phyloP scores from a whole-genome alignment of 1,284 basidiomycete species.

The Fistulinella cinereoalba region DNA sequence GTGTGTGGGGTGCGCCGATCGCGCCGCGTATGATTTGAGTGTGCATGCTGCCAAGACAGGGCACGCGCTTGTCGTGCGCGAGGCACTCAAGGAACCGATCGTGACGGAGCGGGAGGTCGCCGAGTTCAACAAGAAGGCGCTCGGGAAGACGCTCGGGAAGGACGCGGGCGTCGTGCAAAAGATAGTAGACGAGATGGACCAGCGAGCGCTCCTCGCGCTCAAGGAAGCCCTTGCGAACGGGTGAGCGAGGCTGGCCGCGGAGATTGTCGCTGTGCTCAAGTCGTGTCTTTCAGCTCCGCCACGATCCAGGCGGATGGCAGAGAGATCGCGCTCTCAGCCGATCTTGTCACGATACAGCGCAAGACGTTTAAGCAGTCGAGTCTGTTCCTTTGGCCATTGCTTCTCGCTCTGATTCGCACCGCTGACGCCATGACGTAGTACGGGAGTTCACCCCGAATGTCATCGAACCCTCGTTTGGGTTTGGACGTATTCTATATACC shows the following conservation, averaged over 20 bases:
- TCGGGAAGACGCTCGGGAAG: slow-evolving; percentile 90
- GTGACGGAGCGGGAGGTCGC: slow-evolving; percentile 71
- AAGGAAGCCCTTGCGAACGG: slow-evolving; percentile 76
- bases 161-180: slow-evolving; percentile 76
- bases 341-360: slow-evolving; percentile 77
- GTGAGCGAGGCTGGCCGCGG: slow-evolving; percentile 42
- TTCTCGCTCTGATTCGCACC: slow-evolving; percentile 9
- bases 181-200: slow-evolving; percentile 65
- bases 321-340: slow-evolving; percentile 71
- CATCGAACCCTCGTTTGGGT: slow-evolving; percentile 98
- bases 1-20: slow-evolving; percentile 99
- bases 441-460: slow-evolving; percentile 97
- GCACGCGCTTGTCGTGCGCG: slow-evolving; percentile 76
- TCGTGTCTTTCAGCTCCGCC: slow-evolving; percentile 39
- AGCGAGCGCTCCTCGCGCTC: slow-evolving; percentile 66
- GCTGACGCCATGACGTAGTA: slow-evolving; percentile 41
- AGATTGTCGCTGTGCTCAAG: slow-evolving; percentile 2
- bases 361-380: slow-evolving; percentile 90
- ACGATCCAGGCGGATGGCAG: slow-evolving; percentile 60
- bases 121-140: slow-evolving; percentile 83
- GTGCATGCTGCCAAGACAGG: slow-evolving; percentile 65
- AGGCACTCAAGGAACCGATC: slow-evolving; percentile 81
- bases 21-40: slow-evolving; percentile 89
- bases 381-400: slow-evolving; percentile 38
- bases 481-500: slow-evolving; percentile 94